phyloP scores from a whole-genome alignment of 2,329 filamentous ascomycete species.

The Sporothrix brunneoviolacea region DNA sequence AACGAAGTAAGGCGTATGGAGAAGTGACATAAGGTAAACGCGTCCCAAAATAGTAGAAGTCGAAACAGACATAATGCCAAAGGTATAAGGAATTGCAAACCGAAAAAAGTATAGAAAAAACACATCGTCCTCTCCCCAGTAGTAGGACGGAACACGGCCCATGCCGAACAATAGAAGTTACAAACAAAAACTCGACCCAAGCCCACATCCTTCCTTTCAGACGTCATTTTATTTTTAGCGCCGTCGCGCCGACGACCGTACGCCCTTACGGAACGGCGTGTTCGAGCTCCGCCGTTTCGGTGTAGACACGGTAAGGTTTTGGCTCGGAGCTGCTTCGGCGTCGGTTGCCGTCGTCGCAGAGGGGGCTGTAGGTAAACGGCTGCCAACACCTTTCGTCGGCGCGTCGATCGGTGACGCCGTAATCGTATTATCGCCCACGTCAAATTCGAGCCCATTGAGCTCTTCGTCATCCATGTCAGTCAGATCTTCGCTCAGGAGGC shows the following conservation, averaged over 20 bases:
- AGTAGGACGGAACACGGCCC: not conserved
- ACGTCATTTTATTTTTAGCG: conserved; percentile 19
- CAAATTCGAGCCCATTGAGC: conserved; percentile 60
- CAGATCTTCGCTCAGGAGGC: conserved; percentile 73
- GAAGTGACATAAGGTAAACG: too few species aligned
- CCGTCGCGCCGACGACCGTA: conserved; percentile 27
- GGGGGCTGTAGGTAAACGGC: not conserved
- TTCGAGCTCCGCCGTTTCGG: conserved; percentile 7
- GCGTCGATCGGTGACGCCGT: conserved; percentile 29
- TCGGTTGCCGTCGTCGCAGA: not conserved
- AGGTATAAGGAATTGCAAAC: conserved; percentile 5
- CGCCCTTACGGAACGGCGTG: conserved; percentile 24
- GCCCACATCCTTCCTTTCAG: not conserved
- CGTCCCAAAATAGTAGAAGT: too few species aligned
- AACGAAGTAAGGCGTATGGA: too few species aligned
- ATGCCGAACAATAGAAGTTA: not conserved
- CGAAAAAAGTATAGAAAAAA: not conserved
- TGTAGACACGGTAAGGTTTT: conserved; percentile 6
- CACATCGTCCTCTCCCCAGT: too few species aligned
- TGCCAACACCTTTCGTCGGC: not conserved
- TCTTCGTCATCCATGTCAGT: conserved; percentile 91
- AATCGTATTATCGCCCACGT: conserved; percentile 44
- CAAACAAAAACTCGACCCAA: not conserved
- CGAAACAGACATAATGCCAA: too few species aligned
- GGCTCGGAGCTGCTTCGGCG: not conserved